Evolutionary conservation across 108 stramenopile genomes (phyloP).

Genomic region (Epithemia pelagica): DNA sequence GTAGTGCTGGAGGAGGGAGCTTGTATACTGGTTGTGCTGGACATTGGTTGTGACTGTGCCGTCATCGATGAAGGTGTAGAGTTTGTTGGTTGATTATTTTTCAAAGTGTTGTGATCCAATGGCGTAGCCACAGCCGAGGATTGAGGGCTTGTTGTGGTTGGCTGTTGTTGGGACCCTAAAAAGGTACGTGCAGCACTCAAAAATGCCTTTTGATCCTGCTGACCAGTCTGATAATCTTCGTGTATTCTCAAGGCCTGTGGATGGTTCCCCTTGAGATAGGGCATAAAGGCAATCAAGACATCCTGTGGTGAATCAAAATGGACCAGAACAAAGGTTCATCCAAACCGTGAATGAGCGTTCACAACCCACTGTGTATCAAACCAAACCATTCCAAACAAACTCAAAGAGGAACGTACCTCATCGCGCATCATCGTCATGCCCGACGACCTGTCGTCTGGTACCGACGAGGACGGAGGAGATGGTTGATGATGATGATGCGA

Average conservation of each 20-base stretch:
- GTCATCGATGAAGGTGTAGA: not conserved
- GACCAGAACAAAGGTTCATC: not conserved
- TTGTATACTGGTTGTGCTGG: not conserved
- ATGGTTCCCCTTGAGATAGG: conserved; percentile 54
- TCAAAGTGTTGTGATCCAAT: too few relatives aligned
- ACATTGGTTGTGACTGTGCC: not conserved
- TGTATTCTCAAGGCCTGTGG: conserved; percentile 52
- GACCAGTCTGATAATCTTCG: conserved; percentile 42
- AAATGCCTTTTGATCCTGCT: conserved; percentile 45
- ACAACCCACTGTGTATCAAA: too few relatives aligned
- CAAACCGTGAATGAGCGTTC: not conserved
- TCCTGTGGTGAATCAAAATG: conserved; percentile 4
- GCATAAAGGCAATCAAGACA: conserved; percentile 29
- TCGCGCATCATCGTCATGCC: not conserved
- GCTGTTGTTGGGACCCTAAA: conserved; percentile 11
- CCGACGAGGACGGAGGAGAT: too few relatives aligned
- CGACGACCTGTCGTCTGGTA: too few relatives aligned
- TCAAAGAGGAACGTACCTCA: not conserved
- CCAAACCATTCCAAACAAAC: too few relatives aligned
- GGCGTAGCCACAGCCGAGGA: too few relatives aligned
- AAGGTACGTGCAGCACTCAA: conserved; percentile 50
- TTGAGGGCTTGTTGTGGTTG: not conserved
- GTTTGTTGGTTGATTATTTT: too few relatives aligned
- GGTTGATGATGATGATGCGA: not conserved
- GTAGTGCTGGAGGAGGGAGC: too few relatives aligned